A percentile compares a stretch with the other conserved stretches of the same genome.
These are phyloP conservation scores for Carex pumila DNA, from an alignment of 176 grass and related monocot genomes.

Conservation along the genomic window DNA sequence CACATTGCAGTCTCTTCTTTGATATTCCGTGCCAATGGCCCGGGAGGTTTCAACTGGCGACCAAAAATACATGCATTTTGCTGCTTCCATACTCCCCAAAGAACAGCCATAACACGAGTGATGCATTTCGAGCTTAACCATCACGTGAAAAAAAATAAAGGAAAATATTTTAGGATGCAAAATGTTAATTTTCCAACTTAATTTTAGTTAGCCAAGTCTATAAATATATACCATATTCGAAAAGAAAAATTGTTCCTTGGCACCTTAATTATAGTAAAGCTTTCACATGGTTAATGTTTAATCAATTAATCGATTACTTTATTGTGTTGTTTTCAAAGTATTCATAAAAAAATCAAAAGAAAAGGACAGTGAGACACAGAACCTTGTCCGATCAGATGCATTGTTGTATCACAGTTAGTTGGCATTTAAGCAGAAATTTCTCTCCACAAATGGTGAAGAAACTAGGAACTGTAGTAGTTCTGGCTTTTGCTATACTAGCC, in stretches of 20 bases:
- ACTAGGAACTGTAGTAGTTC: constrained; percentile 23
- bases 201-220: not conserved
- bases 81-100: too few relatives aligned
- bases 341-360: not conserved
- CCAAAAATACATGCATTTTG: too few relatives aligned
- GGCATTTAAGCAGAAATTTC: not conserved
- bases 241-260: not conserved
- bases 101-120: too few relatives aligned
- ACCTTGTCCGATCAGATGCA: not conserved
- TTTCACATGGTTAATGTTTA: not conserved
- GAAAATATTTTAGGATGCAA: too few relatives aligned
- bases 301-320: not conserved
- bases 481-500: not conserved
- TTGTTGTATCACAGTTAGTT: constrained; percentile 18
- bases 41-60: too few relatives aligned
- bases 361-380: not conserved
- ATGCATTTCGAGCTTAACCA: too few relatives aligned
- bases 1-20: too few relatives aligned
- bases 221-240: not conserved
- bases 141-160: too few relatives aligned
- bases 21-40: too few relatives aligned
- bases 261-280: not conserved
- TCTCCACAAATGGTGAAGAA: constrained; percentile 22
- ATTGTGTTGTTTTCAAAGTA: not conserved
- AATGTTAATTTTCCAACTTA: too few relatives aligned